Conservation (phyloP, 1,284 basidiomycete genomes). For the Naganishia albida region DNA sequence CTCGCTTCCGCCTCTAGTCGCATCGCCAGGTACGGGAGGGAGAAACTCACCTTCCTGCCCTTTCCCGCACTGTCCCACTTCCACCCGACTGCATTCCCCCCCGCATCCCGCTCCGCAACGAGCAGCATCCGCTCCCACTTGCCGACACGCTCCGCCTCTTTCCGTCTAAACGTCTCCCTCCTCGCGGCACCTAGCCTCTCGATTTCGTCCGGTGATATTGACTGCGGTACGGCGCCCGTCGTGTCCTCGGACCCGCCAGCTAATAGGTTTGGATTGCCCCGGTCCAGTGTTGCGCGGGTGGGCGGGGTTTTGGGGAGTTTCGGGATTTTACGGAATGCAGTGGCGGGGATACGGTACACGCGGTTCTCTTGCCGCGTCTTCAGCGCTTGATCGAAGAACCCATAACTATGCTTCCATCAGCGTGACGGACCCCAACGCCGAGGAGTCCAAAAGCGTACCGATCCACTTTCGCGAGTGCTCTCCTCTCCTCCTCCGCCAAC, state of each 20-base stretch:
- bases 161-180: slow-evolving; percentile 44
- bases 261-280: slow-evolving; percentile 53
- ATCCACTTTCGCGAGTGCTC: slow-evolving; percentile 71
- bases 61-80: slow-evolving; percentile 63
- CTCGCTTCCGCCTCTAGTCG: slow-evolving; percentile 34
- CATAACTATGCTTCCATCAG: slow-evolving; percentile 63
- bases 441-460: slow-evolving; percentile 60
- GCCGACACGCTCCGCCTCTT: slow-evolving; percentile 70
- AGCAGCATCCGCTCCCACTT: slow-evolving; percentile 90
- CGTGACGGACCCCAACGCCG: neutral
- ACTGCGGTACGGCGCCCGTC: slow-evolving; percentile 28
- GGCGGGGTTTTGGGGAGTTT: slow-evolving; percentile 53
- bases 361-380: slow-evolving; percentile 65
- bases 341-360: slow-evolving; percentile 65
- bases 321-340: slow-evolving; percentile 66
- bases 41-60: slow-evolving; percentile 57
- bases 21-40: slow-evolving; percentile 21
- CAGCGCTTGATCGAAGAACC: slow-evolving; percentile 73
- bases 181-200: slow-evolving; percentile 9
- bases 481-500: slow-evolving; percentile 60
- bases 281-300: slow-evolving; percentile 54
- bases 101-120: slow-evolving; percentile 63
- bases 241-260: slow-evolving; percentile 21
- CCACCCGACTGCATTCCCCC: slow-evolving; percentile 78
- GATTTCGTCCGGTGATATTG: slow-evolving; percentile 22